A percentile compares a stretch with the other conserved stretches of the same genome.
These are phyloP conservation scores for Iberis amara DNA, from an alignment of 441 rosid species.

Conservation along the genomic window DNA sequence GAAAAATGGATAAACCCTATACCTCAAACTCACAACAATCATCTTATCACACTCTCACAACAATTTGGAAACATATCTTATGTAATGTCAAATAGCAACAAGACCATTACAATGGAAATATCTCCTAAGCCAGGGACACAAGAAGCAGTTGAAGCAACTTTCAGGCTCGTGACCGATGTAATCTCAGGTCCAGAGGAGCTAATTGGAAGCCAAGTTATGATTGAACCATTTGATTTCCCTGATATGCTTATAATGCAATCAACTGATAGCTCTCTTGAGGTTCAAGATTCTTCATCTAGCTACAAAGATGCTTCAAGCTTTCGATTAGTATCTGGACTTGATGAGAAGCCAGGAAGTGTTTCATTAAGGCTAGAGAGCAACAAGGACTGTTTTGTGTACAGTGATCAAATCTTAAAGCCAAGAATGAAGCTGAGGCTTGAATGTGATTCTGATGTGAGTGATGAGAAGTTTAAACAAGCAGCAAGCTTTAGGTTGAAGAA, in stretches of 20 bases:
- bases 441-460: conserved; percentile 42
- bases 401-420: conserved; percentile 32
- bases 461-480: conserved; percentile 37
- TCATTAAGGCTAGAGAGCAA: conserved; percentile 50
- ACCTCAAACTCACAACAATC: conserved; percentile 43
- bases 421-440: conserved; percentile 41
- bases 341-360: conserved; percentile 49
- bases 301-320: conserved; percentile 37
- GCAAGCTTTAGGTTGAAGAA: conserved; percentile 49
- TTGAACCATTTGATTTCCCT: conserved; percentile 78
- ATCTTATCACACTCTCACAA: conserved; percentile 63
- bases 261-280: conserved; percentile 31
- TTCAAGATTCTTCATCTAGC: conserved; percentile 32
- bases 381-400: conserved; percentile 55
- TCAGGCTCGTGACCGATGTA: conserved; percentile 47
- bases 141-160: conserved; percentile 56
- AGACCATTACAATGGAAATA: conserved; percentile 57
- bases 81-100: conserved; percentile 53
- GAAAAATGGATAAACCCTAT: conserved; percentile 57
- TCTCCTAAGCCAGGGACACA: conserved; percentile 51
- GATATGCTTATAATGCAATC: conserved; percentile 61
- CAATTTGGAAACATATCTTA: conserved; percentile 39
- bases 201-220: conserved; percentile 51
- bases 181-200: conserved; percentile 27
- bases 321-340: conserved; percentile 56